Base-by-base conservation (phyloP, 352 stramenopile genomes). In the Phytophthora fragariaefolia region DNA sequence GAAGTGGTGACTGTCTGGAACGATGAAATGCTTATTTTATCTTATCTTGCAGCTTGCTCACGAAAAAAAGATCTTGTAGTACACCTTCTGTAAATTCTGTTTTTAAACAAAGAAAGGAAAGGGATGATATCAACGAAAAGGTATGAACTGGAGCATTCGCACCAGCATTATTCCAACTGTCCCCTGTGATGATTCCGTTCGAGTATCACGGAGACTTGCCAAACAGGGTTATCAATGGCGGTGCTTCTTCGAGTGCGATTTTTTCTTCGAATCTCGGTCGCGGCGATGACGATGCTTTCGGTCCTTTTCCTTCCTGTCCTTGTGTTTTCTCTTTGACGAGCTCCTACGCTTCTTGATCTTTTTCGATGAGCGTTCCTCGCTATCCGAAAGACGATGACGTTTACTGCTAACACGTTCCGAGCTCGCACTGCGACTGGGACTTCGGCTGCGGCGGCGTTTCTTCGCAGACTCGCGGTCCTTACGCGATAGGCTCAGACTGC, bases 261-360 rank as follows among this genome's bases (percentile, higher is more conserved):
- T 69, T 18, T 69, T 67, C 27, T 71, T 60, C 20, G 58, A 72
- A 42, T 77, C 55, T 32, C 43, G 58, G 45, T 73, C 64, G 42
- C 63, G 65, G 36, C 48, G 64, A 36, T 49, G 74, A 15, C 57
- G 73, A 45, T 76, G 61, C 38, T 82, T 83, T 64, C 65, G 80
- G 2, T 77, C 69, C 50, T 78, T 79, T 18, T 86, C 66, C 23
- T 85, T 86, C 61, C 72, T 84, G 58, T 77, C 60, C 43, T 77
- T 78, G 47, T 87, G 77, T 1, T 63, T 79, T 59, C 74, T 82
- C 23, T 70, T 73, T 13, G 60, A 71, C 51, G 66, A 77, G 26
- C 52, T 68, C 27, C 72, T 71, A 10, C 63, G 48, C 42, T 76
- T 75, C 12, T 71, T 83, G 56, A 71, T 76, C 46, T 60, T 76